Base-by-base conservation (phyloP, 768 basidiomycete species). In the Tulasnella sp. region DNA sequence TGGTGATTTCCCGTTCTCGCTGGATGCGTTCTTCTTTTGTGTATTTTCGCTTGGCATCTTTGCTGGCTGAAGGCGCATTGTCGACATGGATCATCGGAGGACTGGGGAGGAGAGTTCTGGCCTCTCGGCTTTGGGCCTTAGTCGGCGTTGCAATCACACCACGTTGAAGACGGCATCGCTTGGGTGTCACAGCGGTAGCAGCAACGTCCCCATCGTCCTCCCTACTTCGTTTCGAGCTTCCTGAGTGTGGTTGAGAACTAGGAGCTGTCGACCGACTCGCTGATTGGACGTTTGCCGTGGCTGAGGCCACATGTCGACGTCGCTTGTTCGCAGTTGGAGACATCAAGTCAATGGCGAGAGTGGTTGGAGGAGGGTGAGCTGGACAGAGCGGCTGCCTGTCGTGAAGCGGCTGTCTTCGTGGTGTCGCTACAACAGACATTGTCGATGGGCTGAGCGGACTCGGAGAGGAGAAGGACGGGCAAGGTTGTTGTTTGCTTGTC, bases 1-100 rank as follows among this genome's bases (percentile, higher is more conserved):
- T 91, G 5, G 85, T 80, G 58, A 80, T 79, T 15, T 78, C 78
- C 69, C 79, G 78, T 49, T 81, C 80, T 39, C 79, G 77, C 45
- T 77, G 78, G 29, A 77, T 52, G 49, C 79, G 78, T 37, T 78
- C 79, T 73, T 71, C 52, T n/a, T 79, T 77, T 58, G 40, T 74
- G 25, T 69, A 54, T 25, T 77, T 76, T 31, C 71, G 67, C 72
- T 78, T 45, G 25, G n/a, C 19, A 19, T 54, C 34, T 73, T 71
- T 72, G 15, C 15, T 70, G 12, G 38, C 29, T 37, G 37, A 64
- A 7, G 58, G 36, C 6, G 39, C 49, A 73, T 29, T 45, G 34
- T 52, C 71, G 72, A 54, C 68, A n/a, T 36, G 58, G 31, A 64
- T 25, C 14, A 64, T 25, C 3, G 37, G 54, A 31, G 68, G 70